These are phyloP conservation scores for Hordeum vulgare DNA, from an alignment of 176 grass and related monocot species.

Conservation along the genomic window DNA sequence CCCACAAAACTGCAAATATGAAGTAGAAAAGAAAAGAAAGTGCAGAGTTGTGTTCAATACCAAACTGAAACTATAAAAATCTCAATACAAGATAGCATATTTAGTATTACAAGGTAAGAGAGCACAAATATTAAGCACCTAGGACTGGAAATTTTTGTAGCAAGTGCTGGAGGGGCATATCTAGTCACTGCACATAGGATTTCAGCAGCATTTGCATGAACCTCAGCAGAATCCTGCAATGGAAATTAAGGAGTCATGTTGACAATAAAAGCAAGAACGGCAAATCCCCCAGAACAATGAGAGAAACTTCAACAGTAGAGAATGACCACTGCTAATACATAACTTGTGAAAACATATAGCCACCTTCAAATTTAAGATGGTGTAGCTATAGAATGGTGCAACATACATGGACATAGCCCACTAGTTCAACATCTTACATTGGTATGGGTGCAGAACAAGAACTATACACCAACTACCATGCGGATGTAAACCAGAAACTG, in stretches of 20 bases:
- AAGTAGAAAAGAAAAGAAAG: conserved; percentile 31
- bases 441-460: background rate
- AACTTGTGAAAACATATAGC: background rate
- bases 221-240: conserved; percentile 84
- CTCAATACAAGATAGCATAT: background rate
- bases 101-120: conserved; percentile 13
- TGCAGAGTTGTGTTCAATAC: conserved; percentile 20
- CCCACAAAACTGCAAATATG: conserved; percentile 70
- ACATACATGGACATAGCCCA: background rate
- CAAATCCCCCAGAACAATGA: background rate
- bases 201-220: conserved; percentile 93
- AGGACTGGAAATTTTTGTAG: conserved; percentile 81
- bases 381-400: background rate
- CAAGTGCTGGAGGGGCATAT: conserved; percentile 85
- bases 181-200: conserved; percentile 88
- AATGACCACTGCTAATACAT: background rate
- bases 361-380: background rate
- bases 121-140: conserved; percentile 37
- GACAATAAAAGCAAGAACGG: background rate
- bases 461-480: background rate
- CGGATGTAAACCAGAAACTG: conserved; percentile 5
- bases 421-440: background rate
- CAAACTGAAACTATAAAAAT: conserved; percentile 1
- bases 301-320: background rate
- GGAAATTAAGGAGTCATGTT: background rate